Evolutionary conservation across 2,329 filamentous ascomycete genomes (phyloP), one percentile per base, ranked within the genome.

Genomic region (Aquanectria penicillioides): DNA sequence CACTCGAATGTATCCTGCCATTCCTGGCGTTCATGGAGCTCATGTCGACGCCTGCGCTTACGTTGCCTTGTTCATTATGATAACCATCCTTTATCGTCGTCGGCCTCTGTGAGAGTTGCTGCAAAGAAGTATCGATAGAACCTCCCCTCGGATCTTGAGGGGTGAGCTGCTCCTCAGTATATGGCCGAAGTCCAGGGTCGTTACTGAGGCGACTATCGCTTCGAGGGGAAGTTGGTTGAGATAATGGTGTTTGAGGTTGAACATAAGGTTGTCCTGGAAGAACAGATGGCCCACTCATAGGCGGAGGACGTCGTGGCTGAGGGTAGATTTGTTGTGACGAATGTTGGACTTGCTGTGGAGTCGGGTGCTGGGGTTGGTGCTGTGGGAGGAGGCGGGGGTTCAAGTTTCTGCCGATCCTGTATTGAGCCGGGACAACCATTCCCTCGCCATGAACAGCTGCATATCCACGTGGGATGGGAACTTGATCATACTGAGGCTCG

Each of bases 391-490:
- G 56, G 22, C 40, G 57, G 28, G 38, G 66, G 20, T 58, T 63
- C 23, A 63, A 17, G 11, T 61, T 53, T n/a, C 56, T 62, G 11
- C 65, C 66, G 10, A 69, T 31, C 34, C 69, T 64, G 44, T 76
- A 74, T 12, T 68, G 67, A 2, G 72, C 66, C 2, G 69, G 72
- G 3, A 64, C 70, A n/a, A 67, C 46, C 11, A 56, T 64, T 17
- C 74, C 76, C 43, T 78, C 77, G 23, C 74, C 75, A 41, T 77
- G 74, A 5, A 78, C 76, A 12, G 73, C 63, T 6, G 61, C 55
- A 38, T 80, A 80, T 11, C 72, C 70, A 22, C 59, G 64, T 1
- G 78, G 77, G 29, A 79, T 77, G 2, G 78, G 75, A 1, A 80
- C 74, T 11, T 67, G 65, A 3, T 66, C 75, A 31, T 80, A 80